phyloP scores from a whole-genome alignment of 1,284 basidiomycete genomes.

The Cutaneotrichosporon daszewskae region DNA sequence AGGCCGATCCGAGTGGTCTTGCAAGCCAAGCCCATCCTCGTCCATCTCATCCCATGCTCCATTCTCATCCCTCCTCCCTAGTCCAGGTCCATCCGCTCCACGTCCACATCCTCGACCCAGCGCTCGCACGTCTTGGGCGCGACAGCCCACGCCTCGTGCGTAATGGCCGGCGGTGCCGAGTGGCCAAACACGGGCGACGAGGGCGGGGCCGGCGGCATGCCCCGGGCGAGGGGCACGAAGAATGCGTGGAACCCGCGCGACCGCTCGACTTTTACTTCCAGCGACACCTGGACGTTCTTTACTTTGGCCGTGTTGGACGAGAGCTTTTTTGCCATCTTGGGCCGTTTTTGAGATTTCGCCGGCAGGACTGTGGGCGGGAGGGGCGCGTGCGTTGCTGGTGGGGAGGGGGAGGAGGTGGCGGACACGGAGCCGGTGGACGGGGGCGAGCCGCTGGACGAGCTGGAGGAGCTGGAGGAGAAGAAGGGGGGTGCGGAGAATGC shows the following conservation, averaged over 20 bases:
- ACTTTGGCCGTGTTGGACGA: conserved; percentile 27
- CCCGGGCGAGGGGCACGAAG: conserved; percentile 35
- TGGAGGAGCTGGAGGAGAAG: conserved; percentile 2
- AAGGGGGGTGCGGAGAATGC: conserved; percentile 13
- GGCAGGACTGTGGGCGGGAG: background rate
- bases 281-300: conserved; percentile 31
- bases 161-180: too few relatives aligned
- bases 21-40: too few relatives aligned
- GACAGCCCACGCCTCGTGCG: too few relatives aligned
- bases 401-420: conserved; percentile 5
- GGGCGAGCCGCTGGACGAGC: conserved; percentile 3
- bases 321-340: conserved; percentile 30
- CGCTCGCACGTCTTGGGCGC: conserved; percentile 23
- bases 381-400: conserved; percentile 2
- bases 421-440: background rate
- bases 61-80: too few relatives aligned
- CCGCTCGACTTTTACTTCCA: conserved; percentile 41
- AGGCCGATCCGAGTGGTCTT: too few relatives aligned
- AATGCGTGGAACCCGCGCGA: conserved; percentile 40
- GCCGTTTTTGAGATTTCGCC: conserved; percentile 6
- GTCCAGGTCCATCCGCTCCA: conserved; percentile 34
- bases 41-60: too few relatives aligned
- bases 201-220: conserved; percentile 37
- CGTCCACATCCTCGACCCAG: conserved; percentile 39
- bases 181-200: conserved; percentile 25